A percentile compares a stretch with the other conserved stretches of the same genome.
Evolutionary conservation across 257 asterid genomes (phyloP).

Genomic region (Cordia subcordata): DNA sequence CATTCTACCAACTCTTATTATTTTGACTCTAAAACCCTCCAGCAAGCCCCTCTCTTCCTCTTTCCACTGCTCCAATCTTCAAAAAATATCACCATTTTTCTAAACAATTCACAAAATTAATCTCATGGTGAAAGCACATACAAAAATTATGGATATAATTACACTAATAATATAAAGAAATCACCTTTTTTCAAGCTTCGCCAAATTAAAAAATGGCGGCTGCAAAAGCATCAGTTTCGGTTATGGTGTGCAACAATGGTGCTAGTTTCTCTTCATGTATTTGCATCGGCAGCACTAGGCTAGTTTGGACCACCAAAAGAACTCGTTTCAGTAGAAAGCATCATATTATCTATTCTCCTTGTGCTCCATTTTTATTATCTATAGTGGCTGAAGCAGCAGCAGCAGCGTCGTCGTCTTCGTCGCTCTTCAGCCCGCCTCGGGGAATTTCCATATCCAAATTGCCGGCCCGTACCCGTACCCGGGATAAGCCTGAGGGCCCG

Average conservation of each 20-base stretch:
- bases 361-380: not conserved
- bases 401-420: not conserved
- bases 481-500: constrained; percentile 21
- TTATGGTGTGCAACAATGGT: not conserved
- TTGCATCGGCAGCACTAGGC: not conserved
- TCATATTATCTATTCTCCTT: not conserved
- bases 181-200: too few relatives aligned
- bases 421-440: not conserved
- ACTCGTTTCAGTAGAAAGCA: too few relatives aligned
- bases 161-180: too few relatives aligned
- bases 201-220: too few relatives aligned
- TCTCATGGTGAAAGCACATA: too few relatives aligned
- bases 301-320: not conserved
- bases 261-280: too few relatives aligned
- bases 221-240: not conserved
- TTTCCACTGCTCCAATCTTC: not conserved
- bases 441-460: constrained; percentile 14
- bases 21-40: too few relatives aligned
- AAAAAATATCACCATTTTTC: too few relatives aligned
- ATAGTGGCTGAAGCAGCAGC: not conserved
- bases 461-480: constrained; percentile 17
- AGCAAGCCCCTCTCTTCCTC: not conserved
- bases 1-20: too few relatives aligned
- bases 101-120: too few relatives aligned
- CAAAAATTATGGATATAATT: too few relatives aligned